Evolutionary conservation across 2,329 filamentous ascomycete genomes (phyloP).

Genomic region (Colletotrichum aenigma): DNA sequence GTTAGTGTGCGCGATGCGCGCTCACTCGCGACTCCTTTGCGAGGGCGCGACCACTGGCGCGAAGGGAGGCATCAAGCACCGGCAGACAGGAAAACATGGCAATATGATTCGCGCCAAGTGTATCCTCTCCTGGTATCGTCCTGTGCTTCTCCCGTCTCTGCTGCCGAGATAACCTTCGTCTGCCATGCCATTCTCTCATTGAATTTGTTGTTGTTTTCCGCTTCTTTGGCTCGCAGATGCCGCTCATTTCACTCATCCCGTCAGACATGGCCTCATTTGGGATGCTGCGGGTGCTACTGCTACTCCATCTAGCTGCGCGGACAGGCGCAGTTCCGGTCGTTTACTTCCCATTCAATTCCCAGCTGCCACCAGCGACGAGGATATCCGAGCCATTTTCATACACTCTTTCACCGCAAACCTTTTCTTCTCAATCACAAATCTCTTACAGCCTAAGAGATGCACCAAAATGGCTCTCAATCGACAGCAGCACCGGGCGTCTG

Average conservation of each 20-base stretch:
- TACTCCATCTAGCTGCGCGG: conserved; percentile 32
- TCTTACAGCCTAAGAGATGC: conserved; percentile 69
- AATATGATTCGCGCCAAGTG: neutral
- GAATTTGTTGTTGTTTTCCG: conserved; percentile 19
- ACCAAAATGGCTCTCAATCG: conserved; percentile 77
- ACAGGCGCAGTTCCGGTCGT: conserved; percentile 44
- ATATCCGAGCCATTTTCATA: conserved; percentile 71
- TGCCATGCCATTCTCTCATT: conserved; percentile 2
- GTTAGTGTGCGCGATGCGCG: neutral
- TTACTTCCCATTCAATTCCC: conserved; percentile 80
- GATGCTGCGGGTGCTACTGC: conserved; percentile 28
- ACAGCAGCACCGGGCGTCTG: conserved; percentile 67
- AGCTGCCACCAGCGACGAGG: conserved; percentile 80
- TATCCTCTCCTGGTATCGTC: neutral
- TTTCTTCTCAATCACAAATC: conserved; percentile 63
- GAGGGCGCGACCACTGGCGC: conserved; percentile 15
- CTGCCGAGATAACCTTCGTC: conserved; percentile 1
- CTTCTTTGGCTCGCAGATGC: conserved; percentile 17
- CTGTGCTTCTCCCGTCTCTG: neutral
- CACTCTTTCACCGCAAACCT: conserved; percentile 75
- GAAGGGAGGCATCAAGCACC: conserved; percentile 7
- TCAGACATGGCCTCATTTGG: conserved; percentile 33
- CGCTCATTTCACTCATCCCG: conserved; percentile 3
- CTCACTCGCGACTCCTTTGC: conserved; percentile 4
- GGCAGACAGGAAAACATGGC: neutral